Base-by-base conservation (phyloP, 768 basidiomycete species). In the Suillus luteus region DNA sequence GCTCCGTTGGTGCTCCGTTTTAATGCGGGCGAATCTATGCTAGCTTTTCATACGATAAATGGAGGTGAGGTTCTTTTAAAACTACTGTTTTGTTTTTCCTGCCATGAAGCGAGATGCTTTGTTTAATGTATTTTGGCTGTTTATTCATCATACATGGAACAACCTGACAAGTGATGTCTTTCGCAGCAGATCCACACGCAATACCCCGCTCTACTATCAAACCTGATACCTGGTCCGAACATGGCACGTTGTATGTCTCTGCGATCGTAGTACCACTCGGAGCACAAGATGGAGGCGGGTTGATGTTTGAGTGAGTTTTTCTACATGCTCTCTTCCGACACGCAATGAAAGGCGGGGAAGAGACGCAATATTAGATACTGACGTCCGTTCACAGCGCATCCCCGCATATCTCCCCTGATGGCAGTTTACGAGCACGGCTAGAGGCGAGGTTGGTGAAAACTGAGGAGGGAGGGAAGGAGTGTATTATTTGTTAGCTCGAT, bases 231-330 rank as follows among this genome's bases (percentile, higher is more conserved):
- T 73, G 66, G 66, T 64, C 63, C 66, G 72, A 55, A n/a, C 17
- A 69, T 61, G 54, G 55, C 51, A 2, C 55, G n/a, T 11, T 9
- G 0, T 73, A 65, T 41, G 65, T 69, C 31, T 67, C 64, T 6
- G 71, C 70, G 14, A 78, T 87, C 38, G 66, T 78, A 4, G 78
- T 79, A 1, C 70, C 79, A 0, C 73, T 86, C 24, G 79, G 79
- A 77, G 35, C 82, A 66, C 65, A 64, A 68, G 55, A 72, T 72
- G 73, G 86, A 2, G 71, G 76, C 1, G 82, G 83, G 61, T 68
- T 88, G 6, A 81, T 84, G 59, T 85, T 85, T 60, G 78, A 80
- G 86, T 88, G 61, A 72, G 86, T 78, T 2, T 31, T 8, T n/a
- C 24, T 5, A 33, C 10, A 7, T 10, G 5, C 11, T 31, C 10